Conservation (phyloP, 441 rosid species). For the Breynia disticha region DNA sequence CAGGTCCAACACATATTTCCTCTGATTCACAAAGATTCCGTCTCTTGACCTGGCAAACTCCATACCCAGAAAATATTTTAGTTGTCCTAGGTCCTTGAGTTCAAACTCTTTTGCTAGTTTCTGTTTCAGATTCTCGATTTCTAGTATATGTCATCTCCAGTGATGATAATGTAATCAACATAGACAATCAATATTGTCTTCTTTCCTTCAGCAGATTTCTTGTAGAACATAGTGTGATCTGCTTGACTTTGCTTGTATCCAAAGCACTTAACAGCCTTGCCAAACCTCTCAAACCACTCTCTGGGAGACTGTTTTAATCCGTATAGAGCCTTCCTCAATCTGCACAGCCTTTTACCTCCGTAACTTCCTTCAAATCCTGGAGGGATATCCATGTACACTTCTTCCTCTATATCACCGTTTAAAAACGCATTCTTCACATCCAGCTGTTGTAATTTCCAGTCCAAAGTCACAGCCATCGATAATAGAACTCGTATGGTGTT, state of each 20-base stretch:
- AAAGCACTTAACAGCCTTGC: not conserved
- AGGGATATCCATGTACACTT: not conserved
- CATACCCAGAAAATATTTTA: not conserved
- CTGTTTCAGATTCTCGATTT: not conserved
- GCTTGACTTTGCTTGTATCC: not conserved
- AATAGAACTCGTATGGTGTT: not conserved
- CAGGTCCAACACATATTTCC: not conserved
- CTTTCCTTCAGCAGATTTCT: not conserved
- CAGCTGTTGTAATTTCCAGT: not conserved
- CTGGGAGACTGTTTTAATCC: not conserved
- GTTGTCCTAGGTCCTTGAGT: not conserved
- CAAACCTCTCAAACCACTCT: conserved; percentile 1
- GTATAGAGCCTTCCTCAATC: not conserved
- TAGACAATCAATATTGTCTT: not conserved
- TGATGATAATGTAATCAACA: not conserved
- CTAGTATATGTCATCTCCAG: not conserved
- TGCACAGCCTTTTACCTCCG: not conserved
- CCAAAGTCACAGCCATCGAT: not conserved
- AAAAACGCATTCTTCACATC: not conserved
- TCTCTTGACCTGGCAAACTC: not conserved
- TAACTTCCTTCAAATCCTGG: not conserved
- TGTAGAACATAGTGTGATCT: not conserved
- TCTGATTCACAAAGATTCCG: not conserved
- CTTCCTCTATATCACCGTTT: not conserved
- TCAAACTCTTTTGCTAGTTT: not conserved